Base-by-base conservation (phyloP, 164 flowering plant genomes). In the Warburgia ugandensis region DNA sequence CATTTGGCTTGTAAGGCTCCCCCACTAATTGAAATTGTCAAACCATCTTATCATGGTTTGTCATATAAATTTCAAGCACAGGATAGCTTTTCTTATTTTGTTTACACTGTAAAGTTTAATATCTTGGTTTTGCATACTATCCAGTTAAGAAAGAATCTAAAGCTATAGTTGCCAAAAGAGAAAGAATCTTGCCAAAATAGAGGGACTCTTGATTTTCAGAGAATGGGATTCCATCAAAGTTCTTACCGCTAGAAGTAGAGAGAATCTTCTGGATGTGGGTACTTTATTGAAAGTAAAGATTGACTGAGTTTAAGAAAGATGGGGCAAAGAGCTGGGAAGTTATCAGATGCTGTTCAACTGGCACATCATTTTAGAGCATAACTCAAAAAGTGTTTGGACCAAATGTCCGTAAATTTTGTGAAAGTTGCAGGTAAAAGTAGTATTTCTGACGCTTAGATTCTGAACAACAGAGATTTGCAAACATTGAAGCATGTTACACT, bases 101-200 rank as follows among this genome's bases (percentile, higher is more conserved):
- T 59, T 41, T 28, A 54, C 46, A 46, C 31, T 45, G 68, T 37
- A 38, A 50, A 55, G 50, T 63, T 74, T 67, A 53, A 60, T 63
- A 51, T 61, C 40, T 64, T 75, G 75, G 55, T 57, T 66, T 68
- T 73, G 68, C 71, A 45, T 69, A 75, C 67, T 51, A 69, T 88
- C 89, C 97, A 83, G 97, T 83, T 70, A 77, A 74, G 60, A 78
- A 76, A 76, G 80, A 74, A 72, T 60, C 48, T 73, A 83, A 66
- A 83, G 86, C 71, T 67, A 69, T 74, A 83, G 71, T 73, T 85
- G 81, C 73, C 70, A 70, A 89, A 82, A 75, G 84, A 73, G 77
- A 44, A 76, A 80, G 76, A 64, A 53, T 66, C 62, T 46, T 85
- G 81, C 73, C 70, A 70, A 89, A 82, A 75, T 82, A 73, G 77